These are phyloP conservation scores for Drosera capensis DNA, from an alignment of 148 eudicot genomes.

Conservation along the genomic window DNA sequence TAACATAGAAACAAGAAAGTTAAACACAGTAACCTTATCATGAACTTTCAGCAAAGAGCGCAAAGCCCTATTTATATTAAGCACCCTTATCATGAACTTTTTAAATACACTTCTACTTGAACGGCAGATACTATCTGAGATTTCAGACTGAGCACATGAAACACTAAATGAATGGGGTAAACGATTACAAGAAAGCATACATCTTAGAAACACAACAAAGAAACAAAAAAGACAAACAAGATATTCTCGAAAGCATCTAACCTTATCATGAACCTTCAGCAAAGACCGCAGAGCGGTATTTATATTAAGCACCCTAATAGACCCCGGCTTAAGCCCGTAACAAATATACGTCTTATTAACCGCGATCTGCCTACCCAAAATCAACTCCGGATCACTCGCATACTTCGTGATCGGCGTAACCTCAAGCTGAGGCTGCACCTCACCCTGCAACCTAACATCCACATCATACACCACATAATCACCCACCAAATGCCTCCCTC, in stretches of 20 bases:
- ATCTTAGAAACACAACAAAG: no score
- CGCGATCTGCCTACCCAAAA: slow-evolving; percentile 81
- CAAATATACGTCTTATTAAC: slow-evolving; percentile 87
- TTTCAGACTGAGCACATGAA: no score
- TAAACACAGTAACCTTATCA: no score
- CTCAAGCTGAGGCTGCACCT: slow-evolving; percentile 93
- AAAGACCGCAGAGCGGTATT: slow-evolving; percentile 82
- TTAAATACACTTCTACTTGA: no score
- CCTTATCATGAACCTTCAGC: slow-evolving; percentile 89
- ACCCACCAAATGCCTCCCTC: slow-evolving; percentile 69
- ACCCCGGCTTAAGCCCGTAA: slow-evolving; percentile 86
- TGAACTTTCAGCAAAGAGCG: no score
- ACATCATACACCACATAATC: slow-evolving; percentile 57
- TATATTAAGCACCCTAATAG: slow-evolving; percentile 79
- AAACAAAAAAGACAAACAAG: background rate
- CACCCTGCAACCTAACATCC: slow-evolving; percentile 62
- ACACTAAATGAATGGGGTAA: no score
- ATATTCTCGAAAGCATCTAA: slow-evolving; percentile 3
- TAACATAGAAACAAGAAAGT: no score
- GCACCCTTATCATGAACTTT: no score
- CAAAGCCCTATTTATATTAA: no score
- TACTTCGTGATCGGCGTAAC: slow-evolving; percentile 97
- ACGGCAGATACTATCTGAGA: no score
- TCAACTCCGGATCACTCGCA: slow-evolving; percentile 73
- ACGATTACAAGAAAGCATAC: no score